Conservation (phyloP, 2,329 filamentous ascomycete genomes). For the Pseudogymnoascus sp. region DNA sequence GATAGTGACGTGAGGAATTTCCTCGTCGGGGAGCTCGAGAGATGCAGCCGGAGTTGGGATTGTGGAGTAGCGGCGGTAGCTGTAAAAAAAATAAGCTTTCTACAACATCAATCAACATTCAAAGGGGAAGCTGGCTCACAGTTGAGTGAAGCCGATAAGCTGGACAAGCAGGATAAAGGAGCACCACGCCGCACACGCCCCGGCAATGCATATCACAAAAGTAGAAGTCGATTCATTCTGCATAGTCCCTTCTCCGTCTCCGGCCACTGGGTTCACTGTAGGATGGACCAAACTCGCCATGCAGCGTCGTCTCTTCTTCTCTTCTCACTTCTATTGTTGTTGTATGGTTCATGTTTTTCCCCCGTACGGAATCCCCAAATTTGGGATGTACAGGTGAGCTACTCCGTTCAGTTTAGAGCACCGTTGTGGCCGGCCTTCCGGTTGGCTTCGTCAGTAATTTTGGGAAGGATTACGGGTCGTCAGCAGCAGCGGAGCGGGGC, state of each 20-base stretch:
- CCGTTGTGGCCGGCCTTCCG: neutral
- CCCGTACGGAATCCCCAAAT: neutral
- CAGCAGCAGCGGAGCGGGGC: neutral
- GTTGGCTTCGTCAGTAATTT: constrained; percentile 6
- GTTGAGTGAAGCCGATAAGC: constrained; percentile 46
- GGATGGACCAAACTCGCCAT: neutral
- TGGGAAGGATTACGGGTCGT: neutral
- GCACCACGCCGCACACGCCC: constrained; percentile 47
- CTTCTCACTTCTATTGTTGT: neutral
- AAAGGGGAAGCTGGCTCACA: constrained; percentile 36
- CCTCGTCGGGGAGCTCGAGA: constrained; percentile 40
- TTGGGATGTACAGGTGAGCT: neutral
- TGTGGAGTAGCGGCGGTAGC: constrained; percentile 48
- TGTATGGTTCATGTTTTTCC: neutral
- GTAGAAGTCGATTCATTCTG: constrained; percentile 12
- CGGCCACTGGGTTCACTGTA: neutral
- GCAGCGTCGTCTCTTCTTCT: neutral
- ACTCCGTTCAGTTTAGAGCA: constrained; percentile 4
- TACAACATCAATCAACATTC: neutral
- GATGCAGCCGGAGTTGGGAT: constrained; percentile 44
- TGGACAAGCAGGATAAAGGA: constrained; percentile 47
- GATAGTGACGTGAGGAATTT: constrained; percentile 76
- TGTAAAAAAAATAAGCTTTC: constrained; percentile 22
- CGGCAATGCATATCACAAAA: constrained; percentile 32
- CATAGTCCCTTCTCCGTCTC: constrained; percentile 1